Conservation (phyloP, 1,284 basidiomycete genomes). For the Mycosarcoma mackinlayi region DNA sequence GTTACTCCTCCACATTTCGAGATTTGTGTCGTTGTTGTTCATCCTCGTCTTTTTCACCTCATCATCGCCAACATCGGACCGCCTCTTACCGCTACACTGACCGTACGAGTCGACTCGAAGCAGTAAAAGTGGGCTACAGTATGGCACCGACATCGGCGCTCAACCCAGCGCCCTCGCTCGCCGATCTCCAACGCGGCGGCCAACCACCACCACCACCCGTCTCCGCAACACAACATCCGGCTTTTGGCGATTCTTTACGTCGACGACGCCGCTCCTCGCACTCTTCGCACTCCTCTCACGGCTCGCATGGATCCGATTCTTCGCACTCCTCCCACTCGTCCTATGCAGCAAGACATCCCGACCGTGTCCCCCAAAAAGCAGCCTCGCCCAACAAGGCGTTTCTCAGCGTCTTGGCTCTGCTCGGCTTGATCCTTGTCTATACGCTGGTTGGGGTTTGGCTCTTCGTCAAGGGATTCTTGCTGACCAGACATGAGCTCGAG, state of each 20-base stretch:
- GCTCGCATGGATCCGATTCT: conserved; percentile 39
- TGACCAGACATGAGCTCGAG: conserved; percentile 57
- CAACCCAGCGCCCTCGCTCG: conserved; percentile 37
- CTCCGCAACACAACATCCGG: conserved; percentile 23
- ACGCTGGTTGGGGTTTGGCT: conserved; percentile 54
- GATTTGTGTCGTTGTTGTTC: neutral
- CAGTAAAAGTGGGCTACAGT: neutral
- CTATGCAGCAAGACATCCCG: conserved; percentile 45
- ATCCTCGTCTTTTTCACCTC: neutral
- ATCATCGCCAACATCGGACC: too few relatives aligned
- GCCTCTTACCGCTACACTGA: too few relatives aligned
- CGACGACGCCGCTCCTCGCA: conserved; percentile 27
- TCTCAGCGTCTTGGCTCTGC: conserved; percentile 38
- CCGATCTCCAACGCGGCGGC: conserved; percentile 13
- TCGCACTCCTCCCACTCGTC: conserved; percentile 61
- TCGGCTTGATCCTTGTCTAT: conserved; percentile 41
- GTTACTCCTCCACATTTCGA: conserved; percentile 2
- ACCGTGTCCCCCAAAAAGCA: conserved; percentile 41
- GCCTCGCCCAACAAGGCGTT: conserved; percentile 44
- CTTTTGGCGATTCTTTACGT: conserved; percentile 23
- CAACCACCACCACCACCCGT: conserved; percentile 1
- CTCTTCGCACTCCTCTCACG: conserved; percentile 34
- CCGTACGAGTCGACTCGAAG: too few relatives aligned
- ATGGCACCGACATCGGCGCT: conserved; percentile 26
- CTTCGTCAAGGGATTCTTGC: conserved; percentile 65